phyloP scores from a whole-genome alignment of 768 basidiomycete genomes.

The Kwoniella heveanensis region DNA sequence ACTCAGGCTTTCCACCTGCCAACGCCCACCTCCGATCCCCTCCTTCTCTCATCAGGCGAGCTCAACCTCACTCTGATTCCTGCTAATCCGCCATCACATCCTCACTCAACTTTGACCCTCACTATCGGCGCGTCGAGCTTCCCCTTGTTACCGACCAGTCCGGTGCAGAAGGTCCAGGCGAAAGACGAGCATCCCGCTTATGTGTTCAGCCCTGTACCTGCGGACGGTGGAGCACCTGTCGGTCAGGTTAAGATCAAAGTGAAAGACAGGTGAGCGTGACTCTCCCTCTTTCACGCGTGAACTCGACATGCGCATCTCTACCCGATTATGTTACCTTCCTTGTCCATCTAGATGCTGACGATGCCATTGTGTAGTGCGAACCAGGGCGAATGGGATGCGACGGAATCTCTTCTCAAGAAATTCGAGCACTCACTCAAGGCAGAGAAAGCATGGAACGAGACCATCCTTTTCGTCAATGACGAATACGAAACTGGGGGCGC shows the following conservation, averaged over 20 bases:
- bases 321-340: too few relatives aligned
- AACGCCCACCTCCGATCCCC: conserved; percentile 25
- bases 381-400: conserved; percentile 49
- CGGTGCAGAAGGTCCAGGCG: conserved; percentile 42
- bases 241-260: conserved; percentile 50
- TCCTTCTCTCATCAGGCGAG: conserved; percentile 47
- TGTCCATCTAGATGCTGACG: too few relatives aligned
- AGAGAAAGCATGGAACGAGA: conserved; percentile 50
- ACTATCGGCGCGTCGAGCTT: conserved; percentile 46
- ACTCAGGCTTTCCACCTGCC: conserved; percentile 48
- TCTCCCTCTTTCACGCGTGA: too few relatives aligned
- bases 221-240: conserved; percentile 39
- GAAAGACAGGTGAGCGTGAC: conserved; percentile 37
- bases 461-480: conserved; percentile 44
- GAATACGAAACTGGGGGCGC: conserved; percentile 44
- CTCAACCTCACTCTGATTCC: conserved; percentile 47
- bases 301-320: too few relatives aligned
- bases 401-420: conserved; percentile 36
- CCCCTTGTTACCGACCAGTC: conserved; percentile 43
- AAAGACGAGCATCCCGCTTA: conserved; percentile 49
- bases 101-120: conserved; percentile 45
- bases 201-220: conserved; percentile 44
- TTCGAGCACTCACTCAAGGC: conserved; percentile 44
- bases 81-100: conserved; percentile 44
- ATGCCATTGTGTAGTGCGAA: conserved; percentile 22